phyloP scores from a whole-genome alignment of 2,329 filamentous ascomycete species.

The Neurospora sp. region DNA sequence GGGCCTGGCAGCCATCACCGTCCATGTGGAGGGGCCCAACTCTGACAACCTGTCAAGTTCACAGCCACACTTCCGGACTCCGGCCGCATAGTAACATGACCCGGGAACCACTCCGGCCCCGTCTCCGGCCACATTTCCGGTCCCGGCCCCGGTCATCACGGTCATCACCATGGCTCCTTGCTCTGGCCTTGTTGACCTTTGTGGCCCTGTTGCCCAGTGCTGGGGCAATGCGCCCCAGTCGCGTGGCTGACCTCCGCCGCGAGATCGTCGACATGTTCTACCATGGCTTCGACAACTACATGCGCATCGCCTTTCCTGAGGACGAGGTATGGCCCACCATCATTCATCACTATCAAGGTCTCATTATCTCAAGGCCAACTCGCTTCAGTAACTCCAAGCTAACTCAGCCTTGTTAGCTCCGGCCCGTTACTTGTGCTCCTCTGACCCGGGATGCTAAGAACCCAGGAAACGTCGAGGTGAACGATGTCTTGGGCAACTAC shows the following conservation, averaged over 20 bases:
- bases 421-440: constrained; percentile 74
- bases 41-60: background rate
- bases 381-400: background rate
- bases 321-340: constrained; percentile 56
- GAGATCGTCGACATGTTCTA: constrained; percentile 78
- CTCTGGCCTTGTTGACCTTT: constrained; percentile 10
- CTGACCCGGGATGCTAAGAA: constrained; percentile 75
- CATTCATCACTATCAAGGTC: background rate
- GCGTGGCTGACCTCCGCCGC: constrained; percentile 44
- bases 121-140: background rate
- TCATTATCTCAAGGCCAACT: background rate
- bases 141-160: background rate
- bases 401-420: constrained; percentile 43
- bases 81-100: background rate
- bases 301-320: constrained; percentile 87
- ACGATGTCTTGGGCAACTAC: constrained; percentile 95
- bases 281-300: constrained; percentile 94
- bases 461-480: constrained; percentile 72
- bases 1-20: background rate
- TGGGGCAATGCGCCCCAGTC: constrained; percentile 44
- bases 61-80: background rate
- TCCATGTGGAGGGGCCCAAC: background rate
- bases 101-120: background rate
- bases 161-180: constrained; percentile 16
- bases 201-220: constrained; percentile 32